phyloP scores from a whole-genome alignment of 192 early-diverging fungal genomes.

The Linnemannia elongata region DNA sequence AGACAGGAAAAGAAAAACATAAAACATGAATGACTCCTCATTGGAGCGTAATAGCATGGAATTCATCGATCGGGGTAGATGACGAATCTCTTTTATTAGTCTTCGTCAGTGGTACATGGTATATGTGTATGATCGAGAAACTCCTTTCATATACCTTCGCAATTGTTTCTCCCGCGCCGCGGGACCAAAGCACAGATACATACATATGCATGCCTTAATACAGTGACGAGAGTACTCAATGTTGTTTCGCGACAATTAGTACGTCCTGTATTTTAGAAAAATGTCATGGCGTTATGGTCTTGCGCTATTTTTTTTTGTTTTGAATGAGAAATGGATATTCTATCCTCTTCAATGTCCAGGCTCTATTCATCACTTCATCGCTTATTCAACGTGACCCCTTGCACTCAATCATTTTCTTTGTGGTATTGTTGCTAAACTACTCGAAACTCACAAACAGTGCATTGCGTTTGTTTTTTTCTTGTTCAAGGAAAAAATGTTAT shows the following conservation, averaged over 20 bases:
- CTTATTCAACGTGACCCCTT: background rate
- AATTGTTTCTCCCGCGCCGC: background rate
- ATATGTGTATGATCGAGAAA: background rate
- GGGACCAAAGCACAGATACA: background rate
- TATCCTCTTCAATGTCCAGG: background rate
- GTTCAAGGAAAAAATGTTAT: background rate
- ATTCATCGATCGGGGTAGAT: constrained; percentile 3
- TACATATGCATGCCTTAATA: background rate
- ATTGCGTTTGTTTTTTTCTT: background rate
- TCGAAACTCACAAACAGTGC: background rate
- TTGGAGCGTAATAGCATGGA: background rate
- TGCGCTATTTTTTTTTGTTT: background rate
- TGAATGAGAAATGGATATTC: background rate
- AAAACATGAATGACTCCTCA: background rate
- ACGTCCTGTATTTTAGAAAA: background rate
- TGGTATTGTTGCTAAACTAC: background rate
- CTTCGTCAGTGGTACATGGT: background rate
- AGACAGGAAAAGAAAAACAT: background rate
- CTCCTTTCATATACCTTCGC: background rate
- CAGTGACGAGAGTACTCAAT: background rate
- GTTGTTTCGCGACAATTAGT: background rate
- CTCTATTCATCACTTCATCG: background rate
- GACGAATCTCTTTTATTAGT: background rate
- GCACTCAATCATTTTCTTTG: background rate
- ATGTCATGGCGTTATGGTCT: background rate